These are phyloP conservation scores for Pyrenophora tritici-repentis DNA, from an alignment of 2,329 filamentous ascomycete genomes.

Conservation along the genomic window DNA sequence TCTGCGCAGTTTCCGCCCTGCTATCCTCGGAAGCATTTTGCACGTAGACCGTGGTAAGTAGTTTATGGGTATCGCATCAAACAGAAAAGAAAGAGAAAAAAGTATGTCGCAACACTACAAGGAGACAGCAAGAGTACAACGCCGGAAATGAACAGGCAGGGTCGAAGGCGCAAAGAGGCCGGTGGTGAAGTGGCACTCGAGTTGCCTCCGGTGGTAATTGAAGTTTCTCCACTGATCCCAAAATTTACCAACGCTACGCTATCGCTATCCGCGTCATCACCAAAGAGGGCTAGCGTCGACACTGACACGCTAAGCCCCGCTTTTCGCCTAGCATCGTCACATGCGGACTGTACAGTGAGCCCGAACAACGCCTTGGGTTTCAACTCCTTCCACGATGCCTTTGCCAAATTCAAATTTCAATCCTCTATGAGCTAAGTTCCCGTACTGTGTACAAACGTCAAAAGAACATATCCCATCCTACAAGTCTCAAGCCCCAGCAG, in stretches of 20 bases:
- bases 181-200: background rate
- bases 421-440: background rate
- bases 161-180: background rate
- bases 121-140: background rate
- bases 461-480: background rate
- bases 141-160: background rate
- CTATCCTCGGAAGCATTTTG: slow-evolving; percentile 45
- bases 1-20: slow-evolving; percentile 41
- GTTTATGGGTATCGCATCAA: background rate
- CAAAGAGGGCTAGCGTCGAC: slow-evolving; percentile 4
- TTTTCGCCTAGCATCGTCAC: background rate
- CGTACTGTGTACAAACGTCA: background rate
- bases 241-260: slow-evolving; percentile 3
- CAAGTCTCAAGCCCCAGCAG: background rate
- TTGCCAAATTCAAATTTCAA: background rate
- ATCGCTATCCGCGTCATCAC: slow-evolving; percentile 9
- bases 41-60: background rate
- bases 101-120: slow-evolving; percentile 14
- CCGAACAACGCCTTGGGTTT: background rate
- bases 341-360: background rate
- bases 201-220: background rate
- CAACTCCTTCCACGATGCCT: no score
- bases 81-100: slow-evolving; percentile 10
- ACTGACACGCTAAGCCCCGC: background rate
- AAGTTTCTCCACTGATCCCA: slow-evolving; percentile 1